These are phyloP conservation scores for Phytophthora syringae DNA, from an alignment of 352 stramenopile genomes.

Conservation along the genomic window DNA sequence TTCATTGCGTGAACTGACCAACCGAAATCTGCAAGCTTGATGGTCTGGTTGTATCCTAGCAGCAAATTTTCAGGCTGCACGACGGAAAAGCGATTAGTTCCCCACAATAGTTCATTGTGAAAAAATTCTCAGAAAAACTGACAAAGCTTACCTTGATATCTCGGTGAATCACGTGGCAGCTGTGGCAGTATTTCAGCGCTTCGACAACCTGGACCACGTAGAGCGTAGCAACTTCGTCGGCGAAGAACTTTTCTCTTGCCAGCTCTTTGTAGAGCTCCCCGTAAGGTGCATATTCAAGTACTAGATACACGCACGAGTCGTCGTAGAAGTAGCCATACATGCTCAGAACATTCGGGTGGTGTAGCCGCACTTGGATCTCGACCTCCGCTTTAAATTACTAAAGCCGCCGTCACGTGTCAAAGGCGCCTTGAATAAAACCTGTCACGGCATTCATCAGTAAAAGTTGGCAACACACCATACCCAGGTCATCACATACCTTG, in stretches of 20 bases:
- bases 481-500: conserved; percentile 53
- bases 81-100: conserved; percentile 8
- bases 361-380: conserved; percentile 82
- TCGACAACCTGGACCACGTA: conserved; percentile 85
- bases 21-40: conserved; percentile 91
- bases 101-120: neutral
- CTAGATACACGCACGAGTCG: conserved; percentile 80
- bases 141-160: conserved; percentile 81
- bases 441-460: neutral
- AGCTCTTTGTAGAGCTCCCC: conserved; percentile 87
- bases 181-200: conserved; percentile 81
- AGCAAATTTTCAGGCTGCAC: conserved; percentile 85
- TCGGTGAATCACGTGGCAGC: conserved; percentile 82
- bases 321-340: conserved; percentile 90
- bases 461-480: neutral
- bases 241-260: conserved; percentile 60
- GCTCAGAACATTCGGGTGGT: conserved; percentile 77
- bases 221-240: conserved; percentile 54
- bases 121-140: neutral
- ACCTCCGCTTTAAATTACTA: conserved; percentile 83
- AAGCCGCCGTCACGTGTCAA: conserved; percentile 60
- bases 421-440: conserved; percentile 77
- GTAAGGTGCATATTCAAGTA: conserved; percentile 84
- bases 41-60: conserved; percentile 69
- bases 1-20: conserved; percentile 83